Conservation (phyloP, 2,329 filamentous ascomycete species). For the Phoma sp. region DNA sequence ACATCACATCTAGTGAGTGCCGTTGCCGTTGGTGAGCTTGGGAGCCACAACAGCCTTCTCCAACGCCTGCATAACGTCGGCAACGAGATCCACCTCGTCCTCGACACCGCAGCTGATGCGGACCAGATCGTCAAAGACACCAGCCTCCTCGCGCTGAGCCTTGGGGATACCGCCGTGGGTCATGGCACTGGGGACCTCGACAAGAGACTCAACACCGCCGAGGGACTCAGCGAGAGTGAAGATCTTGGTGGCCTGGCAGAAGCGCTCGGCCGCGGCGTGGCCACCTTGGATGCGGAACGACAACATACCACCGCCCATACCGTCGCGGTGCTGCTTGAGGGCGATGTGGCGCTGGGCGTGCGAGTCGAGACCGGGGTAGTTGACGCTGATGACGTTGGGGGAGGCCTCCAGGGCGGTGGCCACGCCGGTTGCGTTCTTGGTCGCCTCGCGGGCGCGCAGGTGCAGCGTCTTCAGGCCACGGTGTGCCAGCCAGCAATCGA, state of each 20-base stretch:
- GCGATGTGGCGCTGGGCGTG: constrained; percentile 88
- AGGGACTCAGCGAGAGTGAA: constrained; percentile 94
- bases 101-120: constrained; percentile 94
- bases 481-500: constrained; percentile 98
- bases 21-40: constrained; percentile 44
- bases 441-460: constrained; percentile 85
- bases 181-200: constrained; percentile 94
- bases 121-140: constrained; percentile 93
- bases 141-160: constrained; percentile 87
- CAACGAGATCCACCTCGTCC: constrained; percentile 81
- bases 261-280: constrained; percentile 81
- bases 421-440: constrained; percentile 78
- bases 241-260: constrained; percentile 87
- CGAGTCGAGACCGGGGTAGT: constrained; percentile 90
- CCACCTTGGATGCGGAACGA: constrained; percentile 93
- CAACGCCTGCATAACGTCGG: constrained; percentile 82
- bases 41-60: constrained; percentile 70
- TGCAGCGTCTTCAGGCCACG: constrained; percentile 96
- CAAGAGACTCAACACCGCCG: constrained; percentile 88
- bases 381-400: constrained; percentile 83
- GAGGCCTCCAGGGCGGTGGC: constrained; percentile 79
- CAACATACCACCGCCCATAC: constrained; percentile 96
- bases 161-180: constrained; percentile 94
- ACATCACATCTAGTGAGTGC: neutral
- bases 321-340: constrained; percentile 88